Evolutionary conservation across 441 rosid species (phyloP), one percentile per base, ranked within the genome.

Genomic region (Geranium incanum): DNA sequence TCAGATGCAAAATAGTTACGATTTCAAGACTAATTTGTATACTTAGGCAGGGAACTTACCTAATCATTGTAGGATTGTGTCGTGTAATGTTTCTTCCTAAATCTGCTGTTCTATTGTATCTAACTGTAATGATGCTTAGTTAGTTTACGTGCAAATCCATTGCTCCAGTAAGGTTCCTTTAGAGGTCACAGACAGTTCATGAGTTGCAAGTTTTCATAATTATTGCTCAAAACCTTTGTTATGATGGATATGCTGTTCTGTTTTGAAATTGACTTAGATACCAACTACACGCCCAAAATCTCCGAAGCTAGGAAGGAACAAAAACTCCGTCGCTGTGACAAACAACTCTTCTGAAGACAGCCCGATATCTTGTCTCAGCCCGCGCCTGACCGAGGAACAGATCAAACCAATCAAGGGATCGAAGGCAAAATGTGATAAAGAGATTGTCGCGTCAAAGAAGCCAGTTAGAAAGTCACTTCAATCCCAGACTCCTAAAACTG

Each of bases 241-340:
- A 4, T 38, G 8, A 4, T 38, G 41, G 5, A 6, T 43, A 43
- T 1, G 48, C 12, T 6, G 48, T 8, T 43, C 48, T 43, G 48
- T 43, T 43, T 43, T 43, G 11, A 70, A 13, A 78, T 71, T 70
- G 28, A 70, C 68, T 21, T 52, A 93, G 98, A 87, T 89, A 82
- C 97, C 98, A 45, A 88, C 86, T 19, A 91, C 97, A 3, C 89
- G 98, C 66, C 80, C 97, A 21, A 84, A 11, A 76, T 89, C 98
- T 62, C 98, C 97, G 15, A 93, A 91, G 83, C 89, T 93, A 11
- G 98, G 98, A 81, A 89, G 96, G 80, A 71, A 83, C 80, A 91
- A 91, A 87, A 85, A 71, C 77, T 77, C 74, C 6, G 50, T 68
- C 0, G 70, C 86, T 73, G 76, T 84, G 62, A 72, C 68, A 5